phyloP scores from a whole-genome alignment of 257 asterid genomes.

The Voacanga thouarsii region DNA sequence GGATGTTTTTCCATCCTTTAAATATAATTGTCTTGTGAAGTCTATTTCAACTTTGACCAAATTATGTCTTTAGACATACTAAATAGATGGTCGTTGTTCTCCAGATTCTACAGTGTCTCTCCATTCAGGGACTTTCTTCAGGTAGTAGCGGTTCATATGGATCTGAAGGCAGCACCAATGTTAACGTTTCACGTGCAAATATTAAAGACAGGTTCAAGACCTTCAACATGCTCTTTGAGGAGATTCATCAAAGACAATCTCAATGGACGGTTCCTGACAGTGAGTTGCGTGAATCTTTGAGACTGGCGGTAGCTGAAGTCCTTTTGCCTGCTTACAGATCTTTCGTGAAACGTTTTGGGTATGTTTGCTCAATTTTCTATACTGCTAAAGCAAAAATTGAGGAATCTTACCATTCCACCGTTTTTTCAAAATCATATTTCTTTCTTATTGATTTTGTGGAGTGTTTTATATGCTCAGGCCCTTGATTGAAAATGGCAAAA shows the following conservation, averaged over 20 bases:
- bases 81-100: constrained; percentile 6
- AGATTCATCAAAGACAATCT: constrained; percentile 94
- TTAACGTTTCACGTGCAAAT: constrained; percentile 64
- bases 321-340: constrained; percentile 92
- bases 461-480: constrained; percentile 46
- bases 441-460: neutral
- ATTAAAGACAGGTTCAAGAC: constrained; percentile 88
- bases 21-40: neutral
- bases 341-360: constrained; percentile 81
- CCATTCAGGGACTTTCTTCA: constrained; percentile 57
- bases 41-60: neutral
- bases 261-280: constrained; percentile 99
- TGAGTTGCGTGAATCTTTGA: constrained; percentile 85
- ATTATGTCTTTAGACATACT: neutral
- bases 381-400: neutral
- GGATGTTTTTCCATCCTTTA: neutral
- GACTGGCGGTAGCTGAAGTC: constrained; percentile 98
- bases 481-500: constrained; percentile 76
- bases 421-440: neutral
- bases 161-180: constrained; percentile 40
- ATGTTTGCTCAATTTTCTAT: constrained; percentile 17
- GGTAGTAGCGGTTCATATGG: constrained; percentile 48
- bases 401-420: neutral
- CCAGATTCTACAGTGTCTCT: constrained; percentile 89
- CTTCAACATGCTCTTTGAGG: constrained; percentile 82